Evolutionary conservation across 192 early-diverging fungal species (phyloP), one percentile per base, ranked within the genome.

Genomic region (Mortierella hygrophila): DNA sequence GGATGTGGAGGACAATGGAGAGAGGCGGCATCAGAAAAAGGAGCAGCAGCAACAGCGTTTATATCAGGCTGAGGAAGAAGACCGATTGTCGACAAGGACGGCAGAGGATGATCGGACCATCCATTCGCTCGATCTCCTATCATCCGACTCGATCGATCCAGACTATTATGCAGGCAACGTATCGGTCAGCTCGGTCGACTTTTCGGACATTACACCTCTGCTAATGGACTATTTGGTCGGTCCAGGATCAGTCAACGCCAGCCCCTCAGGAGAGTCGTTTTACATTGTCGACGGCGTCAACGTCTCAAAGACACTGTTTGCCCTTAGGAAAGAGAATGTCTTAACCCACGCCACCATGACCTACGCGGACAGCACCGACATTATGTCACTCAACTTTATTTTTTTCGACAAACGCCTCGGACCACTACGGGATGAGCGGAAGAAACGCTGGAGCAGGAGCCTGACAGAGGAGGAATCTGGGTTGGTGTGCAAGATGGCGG

Each of bases 351-450:
- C 26, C 60, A 65, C 29, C 29, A 65, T 65, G 60, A 65, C 60
- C 26, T 65, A 65, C 4, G 60, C 26, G 6, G 60, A 65, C 60
- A 29, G 60, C 60, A 11, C 26, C 29, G 60, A 73, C 40, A 73
- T 73, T 29, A 7, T 73, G 23, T 73, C 72, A 3, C 42, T 70
- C 40, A 73, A 49, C 20, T 73, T 52, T 18, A 44, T 73, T 4
- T 73, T 73, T 73, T 73, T 73, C 47, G 72, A 73, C 29, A 38
- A 38, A 11, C 72, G 37, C 0, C 37, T 73, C 26, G 15, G 40
- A 20, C 40, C 37, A 26, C 46, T 73, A 1, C 72, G n/a, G 44
- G 72, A 73, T 18, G 72, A 73, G 7, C 42, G 42, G n/a, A 38
- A 20, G 21, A 44, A 32, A 18, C 72, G 72, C 26, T 73, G 72